Percentiles rank a stretch among this genome's conserved stretches.
Evolutionary conservation across 345 rosid genomes (phyloP).

Genomic region (Moringa oleifera): DNA sequence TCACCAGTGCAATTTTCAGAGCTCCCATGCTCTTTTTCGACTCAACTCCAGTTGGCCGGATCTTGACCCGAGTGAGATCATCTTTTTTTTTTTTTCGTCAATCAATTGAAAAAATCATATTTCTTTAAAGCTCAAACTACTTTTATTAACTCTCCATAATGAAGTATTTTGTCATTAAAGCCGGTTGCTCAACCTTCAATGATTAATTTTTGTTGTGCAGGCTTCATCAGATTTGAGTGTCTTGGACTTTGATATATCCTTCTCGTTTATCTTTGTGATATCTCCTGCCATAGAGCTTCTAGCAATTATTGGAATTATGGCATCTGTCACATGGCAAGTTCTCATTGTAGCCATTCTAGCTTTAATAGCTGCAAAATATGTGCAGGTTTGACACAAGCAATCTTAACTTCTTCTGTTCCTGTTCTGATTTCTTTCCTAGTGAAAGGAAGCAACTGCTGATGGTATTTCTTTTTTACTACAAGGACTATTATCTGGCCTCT

Average conservation of each 20-base stretch:
- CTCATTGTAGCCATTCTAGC: constrained; percentile 56
- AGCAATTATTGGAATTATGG: constrained; percentile 44
- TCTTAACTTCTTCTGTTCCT: neutral
- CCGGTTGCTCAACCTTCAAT: neutral
- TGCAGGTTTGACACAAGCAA: constrained; percentile 40
- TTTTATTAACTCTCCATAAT: neutral
- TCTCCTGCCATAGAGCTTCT: constrained; percentile 36
- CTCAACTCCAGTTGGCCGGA: constrained; percentile 75
- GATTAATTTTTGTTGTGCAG: constrained; percentile 24
- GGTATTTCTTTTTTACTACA: neutral
- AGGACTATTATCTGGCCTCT: constrained; percentile 74
- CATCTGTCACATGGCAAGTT: constrained; percentile 79
- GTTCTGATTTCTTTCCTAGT: neutral
- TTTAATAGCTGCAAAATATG: constrained; percentile 40
- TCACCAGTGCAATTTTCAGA: constrained; percentile 52
- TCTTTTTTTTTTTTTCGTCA: neutral
- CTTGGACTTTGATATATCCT: constrained; percentile 60
- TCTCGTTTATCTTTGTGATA: constrained; percentile 34
- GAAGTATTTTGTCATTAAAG: neutral
- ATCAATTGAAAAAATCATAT: neutral
- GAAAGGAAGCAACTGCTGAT: neutral
- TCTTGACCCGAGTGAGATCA: constrained; percentile 57
- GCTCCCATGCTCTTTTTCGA: constrained; percentile 81
- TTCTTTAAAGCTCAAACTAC: neutral
- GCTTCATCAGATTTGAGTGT: constrained; percentile 74